These are phyloP conservation scores for Pseudogymnoascus pannorum DNA, from an alignment of 2,329 filamentous ascomycete species.

Conservation along the genomic window DNA sequence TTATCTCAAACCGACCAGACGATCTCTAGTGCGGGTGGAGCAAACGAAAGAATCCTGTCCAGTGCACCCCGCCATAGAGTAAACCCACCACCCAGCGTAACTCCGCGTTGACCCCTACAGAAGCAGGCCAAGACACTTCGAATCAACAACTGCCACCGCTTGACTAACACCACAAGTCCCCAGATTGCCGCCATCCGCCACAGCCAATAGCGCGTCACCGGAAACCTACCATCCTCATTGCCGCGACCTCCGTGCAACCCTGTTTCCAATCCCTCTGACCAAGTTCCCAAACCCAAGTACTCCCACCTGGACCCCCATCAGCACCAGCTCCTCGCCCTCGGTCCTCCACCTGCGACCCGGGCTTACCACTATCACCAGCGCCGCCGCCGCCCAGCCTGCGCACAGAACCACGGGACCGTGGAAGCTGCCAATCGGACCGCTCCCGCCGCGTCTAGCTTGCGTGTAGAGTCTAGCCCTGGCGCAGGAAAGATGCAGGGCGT, in stretches of 20 bases:
- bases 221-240: background rate
- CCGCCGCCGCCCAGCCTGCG: background rate
- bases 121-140: background rate
- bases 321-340: background rate
- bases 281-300: background rate
- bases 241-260: background rate
- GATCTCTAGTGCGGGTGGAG: background rate
- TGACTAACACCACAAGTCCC: background rate
- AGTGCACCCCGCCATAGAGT: background rate
- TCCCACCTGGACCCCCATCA: background rate
- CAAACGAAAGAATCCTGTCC: background rate
- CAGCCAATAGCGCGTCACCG: background rate
- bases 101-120: background rate
- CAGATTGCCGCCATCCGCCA: constrained; percentile 2
- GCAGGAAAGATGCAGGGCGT: too few relatives aligned
- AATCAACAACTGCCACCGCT: background rate
- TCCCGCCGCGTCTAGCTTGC: background rate
- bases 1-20: background rate
- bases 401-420: background rate
- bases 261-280: background rate
- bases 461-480: too few relatives aligned
- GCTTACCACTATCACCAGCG: background rate
- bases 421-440: background rate
- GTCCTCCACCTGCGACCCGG: background rate
- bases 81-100: background rate